These are phyloP conservation scores for Dactylis glomerata DNA, from an alignment of 176 grass and related monocot species.

Conservation along the genomic window DNA sequence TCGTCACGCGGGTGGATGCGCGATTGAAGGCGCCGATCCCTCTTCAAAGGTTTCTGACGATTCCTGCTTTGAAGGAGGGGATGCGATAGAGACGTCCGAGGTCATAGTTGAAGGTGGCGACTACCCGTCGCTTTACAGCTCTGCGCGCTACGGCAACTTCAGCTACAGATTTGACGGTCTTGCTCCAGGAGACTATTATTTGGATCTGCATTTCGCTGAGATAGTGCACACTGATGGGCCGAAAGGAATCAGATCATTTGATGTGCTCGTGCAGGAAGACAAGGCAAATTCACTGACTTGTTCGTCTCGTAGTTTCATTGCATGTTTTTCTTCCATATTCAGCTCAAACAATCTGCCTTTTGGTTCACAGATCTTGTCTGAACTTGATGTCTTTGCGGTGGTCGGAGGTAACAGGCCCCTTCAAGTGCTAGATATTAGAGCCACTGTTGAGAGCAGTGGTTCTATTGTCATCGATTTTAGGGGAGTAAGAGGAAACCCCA, in stretches of 20 bases:
- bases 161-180: slow-evolving; percentile 71
- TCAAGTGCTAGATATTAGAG: slow-evolving; percentile 75
- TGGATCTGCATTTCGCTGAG: slow-evolving; percentile 93
- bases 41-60: slow-evolving; percentile 35
- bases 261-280: slow-evolving; percentile 86
- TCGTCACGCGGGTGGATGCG: slow-evolving; percentile 60
- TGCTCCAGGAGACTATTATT: slow-evolving; percentile 62
- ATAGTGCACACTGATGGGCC: slow-evolving; percentile 77
- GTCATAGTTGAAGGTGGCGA: slow-evolving; percentile 61
- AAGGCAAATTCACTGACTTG: slow-evolving; percentile 53
- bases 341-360: slow-evolving; percentile 3
- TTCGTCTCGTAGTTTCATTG: background rate
- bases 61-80: slow-evolving; percentile 82
- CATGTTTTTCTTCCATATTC: background rate
- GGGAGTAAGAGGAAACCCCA: slow-evolving; percentile 71
- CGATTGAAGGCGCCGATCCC: slow-evolving; percentile 31
- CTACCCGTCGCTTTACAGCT: slow-evolving; percentile 64
- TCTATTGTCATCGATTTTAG: slow-evolving; percentile 53
- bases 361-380: slow-evolving; percentile 61
- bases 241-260: slow-evolving; percentile 81
- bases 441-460: slow-evolving; percentile 45
- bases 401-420: slow-evolving; percentile 89
- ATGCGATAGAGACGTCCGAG: slow-evolving; percentile 67
- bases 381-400: slow-evolving; percentile 76
- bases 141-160: slow-evolving; percentile 73